Evolutionary conservation across 805 yeast genomes (phyloP), one percentile per base, ranked within the genome.

Genomic region (Myxozyma mucilagina): DNA sequence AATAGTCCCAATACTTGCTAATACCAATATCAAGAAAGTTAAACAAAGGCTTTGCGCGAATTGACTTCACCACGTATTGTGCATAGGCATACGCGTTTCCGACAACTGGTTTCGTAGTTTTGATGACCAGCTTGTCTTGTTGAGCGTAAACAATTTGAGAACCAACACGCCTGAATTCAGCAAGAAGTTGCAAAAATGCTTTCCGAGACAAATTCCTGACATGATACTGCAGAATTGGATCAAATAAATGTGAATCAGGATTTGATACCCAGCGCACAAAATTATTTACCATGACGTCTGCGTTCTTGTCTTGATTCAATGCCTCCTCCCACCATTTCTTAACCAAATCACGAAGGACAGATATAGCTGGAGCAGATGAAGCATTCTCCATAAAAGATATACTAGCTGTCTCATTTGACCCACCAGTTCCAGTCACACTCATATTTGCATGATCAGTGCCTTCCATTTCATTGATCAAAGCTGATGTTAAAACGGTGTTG

Each of bases 271-370:
- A 93, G 3, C 86, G 79, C 1, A 89, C 87, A 71, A 93, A 85
- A 32, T 85, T 81, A 68, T 89, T 89, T 63, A 91, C 87, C 82
- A 92, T 82, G 0, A 89, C 78, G 72, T 92, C 97, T 0, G 97
- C 97, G 61, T 86, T 84, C 8, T 78, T 67, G 67, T 87, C 82
- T 57, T 83, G 84, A 20, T 78, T 77, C 57, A 89, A 75, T 0
- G 97, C 97, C 69, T 85, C 87, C 69, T 90, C 96, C 97, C 97
- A 93, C 97, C 97, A 90, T 36, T 80, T 84, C 69, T 87, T 90
- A 11, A 94, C 87, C 81, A 94, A 77, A 7, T 80, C 73, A 70
- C 96, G 82, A 58, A 94, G 78, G 1, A 87, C 87, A 9, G 79
- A 73, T 63, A 94, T 77, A 1, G 97, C 89, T 0, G 88, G 83